These are phyloP conservation scores for Bipolaris oryzae DNA, from an alignment of 2,329 filamentous ascomycete species.

Conservation along the genomic window DNA sequence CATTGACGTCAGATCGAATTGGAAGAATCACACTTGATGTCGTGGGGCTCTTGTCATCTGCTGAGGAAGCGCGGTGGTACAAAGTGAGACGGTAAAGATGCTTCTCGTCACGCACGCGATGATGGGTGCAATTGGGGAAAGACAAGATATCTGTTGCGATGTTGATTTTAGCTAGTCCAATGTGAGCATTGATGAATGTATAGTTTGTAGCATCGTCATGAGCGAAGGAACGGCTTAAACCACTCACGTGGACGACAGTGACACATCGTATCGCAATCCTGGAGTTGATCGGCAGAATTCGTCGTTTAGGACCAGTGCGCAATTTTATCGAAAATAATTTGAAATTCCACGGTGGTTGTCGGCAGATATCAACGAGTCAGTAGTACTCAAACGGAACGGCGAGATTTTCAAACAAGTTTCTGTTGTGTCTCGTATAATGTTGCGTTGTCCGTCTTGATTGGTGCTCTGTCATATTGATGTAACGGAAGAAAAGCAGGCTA, in stretches of 20 bases:
- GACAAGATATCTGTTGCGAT: not conserved
- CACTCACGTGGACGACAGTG: not conserved
- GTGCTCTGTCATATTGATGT: constrained; percentile 1
- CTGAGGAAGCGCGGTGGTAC: not conserved
- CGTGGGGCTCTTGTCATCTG: not conserved
- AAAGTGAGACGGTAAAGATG: too few species aligned
- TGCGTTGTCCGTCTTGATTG: constrained; percentile 3
- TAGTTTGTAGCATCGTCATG: not conserved
- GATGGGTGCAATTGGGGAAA: not conserved
- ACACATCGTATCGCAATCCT: not conserved
- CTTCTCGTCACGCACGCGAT: not conserved
- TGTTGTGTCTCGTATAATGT: constrained; percentile 1
- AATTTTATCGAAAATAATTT: not conserved
- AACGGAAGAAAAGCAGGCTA: constrained; percentile 6
- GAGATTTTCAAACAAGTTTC: constrained; percentile 7
- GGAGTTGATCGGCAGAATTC: not conserved
- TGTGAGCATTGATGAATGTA: not conserved
- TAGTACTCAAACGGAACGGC: constrained; percentile 8
- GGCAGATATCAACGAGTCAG: constrained; percentile 10
- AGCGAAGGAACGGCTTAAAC: not conserved
- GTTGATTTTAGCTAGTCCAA: not conserved
- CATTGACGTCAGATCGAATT: not conserved
- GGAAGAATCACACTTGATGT: not conserved
- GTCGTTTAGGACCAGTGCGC: not conserved
- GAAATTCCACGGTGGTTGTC: constrained; percentile 1